Conservation (phyloP, 768 basidiomycete genomes). For the Amanita exitialis region DNA sequence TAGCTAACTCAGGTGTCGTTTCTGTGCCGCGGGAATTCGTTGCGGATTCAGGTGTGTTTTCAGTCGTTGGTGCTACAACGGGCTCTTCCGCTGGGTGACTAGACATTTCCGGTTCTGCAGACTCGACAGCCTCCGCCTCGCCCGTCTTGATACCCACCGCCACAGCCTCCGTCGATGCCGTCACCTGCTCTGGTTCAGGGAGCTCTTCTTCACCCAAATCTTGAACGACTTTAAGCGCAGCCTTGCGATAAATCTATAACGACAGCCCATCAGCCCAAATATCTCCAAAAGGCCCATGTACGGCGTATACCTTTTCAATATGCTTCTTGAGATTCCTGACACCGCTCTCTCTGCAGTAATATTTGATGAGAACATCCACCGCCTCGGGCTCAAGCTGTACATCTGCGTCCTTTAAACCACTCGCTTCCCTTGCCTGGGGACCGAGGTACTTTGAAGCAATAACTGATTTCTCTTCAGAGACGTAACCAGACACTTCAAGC, state of each 20-base stretch:
- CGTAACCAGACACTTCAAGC: conserved; percentile 89
- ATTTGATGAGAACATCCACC: conserved; percentile 86
- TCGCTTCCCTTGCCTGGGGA: conserved; percentile 88
- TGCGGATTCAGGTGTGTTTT: background rate
- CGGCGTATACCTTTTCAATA: conserved; percentile 75
- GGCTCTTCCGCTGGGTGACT: conserved; percentile 3
- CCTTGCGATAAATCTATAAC: conserved; percentile 87
- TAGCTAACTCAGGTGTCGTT: conserved; percentile 11
- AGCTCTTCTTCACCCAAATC: conserved; percentile 83
- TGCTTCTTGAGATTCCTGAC: conserved; percentile 97
- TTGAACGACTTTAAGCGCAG: conserved; percentile 83
- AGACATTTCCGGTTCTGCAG: conserved; percentile 5
- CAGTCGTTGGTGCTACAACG: background rate
- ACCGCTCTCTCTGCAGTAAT: conserved; percentile 95
- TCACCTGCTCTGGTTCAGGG: conserved; percentile 47
- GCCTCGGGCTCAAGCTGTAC: conserved; percentile 68
- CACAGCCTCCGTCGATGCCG: background rate
- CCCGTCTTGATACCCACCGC: conserved; percentile 11
- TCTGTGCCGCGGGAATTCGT: conserved; percentile 7
- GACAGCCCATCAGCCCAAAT: background rate
- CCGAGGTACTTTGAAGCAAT: conserved; percentile 85
- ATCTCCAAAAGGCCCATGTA: no score
- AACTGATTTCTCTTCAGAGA: conserved; percentile 83
- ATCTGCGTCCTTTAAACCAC: conserved; percentile 78
- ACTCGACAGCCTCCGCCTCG: conserved; percentile 4